Conservation (phyloP, 176 grass and related monocot genomes). For the Ensete glaucum region DNA sequence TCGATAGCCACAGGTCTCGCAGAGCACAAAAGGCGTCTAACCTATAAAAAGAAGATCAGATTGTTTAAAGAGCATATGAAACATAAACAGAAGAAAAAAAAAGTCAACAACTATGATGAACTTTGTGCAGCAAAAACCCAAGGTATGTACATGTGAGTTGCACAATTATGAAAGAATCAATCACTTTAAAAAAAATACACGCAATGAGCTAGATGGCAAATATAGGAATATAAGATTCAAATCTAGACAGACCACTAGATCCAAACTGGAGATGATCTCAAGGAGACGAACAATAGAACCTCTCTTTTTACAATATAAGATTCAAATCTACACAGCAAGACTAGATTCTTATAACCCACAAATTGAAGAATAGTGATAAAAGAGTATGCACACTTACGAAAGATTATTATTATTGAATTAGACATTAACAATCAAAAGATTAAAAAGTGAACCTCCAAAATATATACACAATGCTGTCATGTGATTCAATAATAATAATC, state of each 20-base stretch:
- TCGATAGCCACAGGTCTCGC: slow-evolving; percentile 76
- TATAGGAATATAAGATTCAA: background rate
- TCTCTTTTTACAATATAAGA: too few species aligned
- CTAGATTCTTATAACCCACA: too few species aligned
- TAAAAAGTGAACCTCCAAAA: too few species aligned
- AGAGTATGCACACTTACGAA: too few species aligned
- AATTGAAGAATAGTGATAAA: too few species aligned
- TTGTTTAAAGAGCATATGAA: background rate
- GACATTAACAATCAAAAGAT: too few species aligned
- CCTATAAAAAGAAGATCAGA: slow-evolving; percentile 33
- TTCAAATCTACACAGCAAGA: too few species aligned
- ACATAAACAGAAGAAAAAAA: background rate
- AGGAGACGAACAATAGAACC: too few species aligned
- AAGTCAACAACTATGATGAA: slow-evolving; percentile 7
- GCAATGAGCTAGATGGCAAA: background rate
- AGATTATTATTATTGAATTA: too few species aligned
- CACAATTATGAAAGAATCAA: background rate
- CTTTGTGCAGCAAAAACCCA: background rate
- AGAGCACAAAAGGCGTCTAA: slow-evolving; percentile 82
- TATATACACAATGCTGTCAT: too few species aligned
- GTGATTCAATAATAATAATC: too few species aligned
- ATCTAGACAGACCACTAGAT: background rate
- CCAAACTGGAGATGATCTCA: background rate
- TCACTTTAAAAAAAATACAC: background rate
- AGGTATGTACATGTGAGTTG: background rate